Conservation (phyloP, 2,329 filamentous ascomycete genomes). For the Gremmenia infestans region DNA sequence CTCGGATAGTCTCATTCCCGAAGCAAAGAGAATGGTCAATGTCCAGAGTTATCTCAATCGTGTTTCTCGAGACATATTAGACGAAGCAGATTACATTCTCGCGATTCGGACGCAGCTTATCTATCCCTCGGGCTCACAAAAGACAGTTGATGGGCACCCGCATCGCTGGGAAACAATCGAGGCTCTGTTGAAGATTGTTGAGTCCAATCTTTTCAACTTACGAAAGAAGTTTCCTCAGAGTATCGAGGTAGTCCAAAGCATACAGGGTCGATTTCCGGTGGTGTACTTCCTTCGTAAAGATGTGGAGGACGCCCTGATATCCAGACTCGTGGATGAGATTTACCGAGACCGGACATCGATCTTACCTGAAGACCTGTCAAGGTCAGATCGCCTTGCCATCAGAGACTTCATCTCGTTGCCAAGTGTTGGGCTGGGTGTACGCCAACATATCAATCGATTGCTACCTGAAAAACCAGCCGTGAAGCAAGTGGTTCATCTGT, state of each 20-base stretch:
- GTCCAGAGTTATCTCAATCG: slow-evolving; percentile 40
- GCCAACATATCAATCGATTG: slow-evolving; percentile 23
- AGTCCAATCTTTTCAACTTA: slow-evolving; percentile 32
- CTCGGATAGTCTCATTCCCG: slow-evolving; percentile 33
- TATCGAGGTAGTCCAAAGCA: slow-evolving; percentile 38
- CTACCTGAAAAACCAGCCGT: slow-evolving; percentile 32
- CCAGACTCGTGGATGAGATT: slow-evolving; percentile 32
- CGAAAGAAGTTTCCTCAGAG: slow-evolving; percentile 35
- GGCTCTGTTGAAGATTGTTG: slow-evolving; percentile 29
- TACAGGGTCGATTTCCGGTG: slow-evolving; percentile 39
- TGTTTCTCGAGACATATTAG: slow-evolving; percentile 44
- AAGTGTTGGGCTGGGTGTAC: slow-evolving; percentile 18
- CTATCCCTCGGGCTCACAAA: slow-evolving; percentile 36
- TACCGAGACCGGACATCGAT: slow-evolving; percentile 24
- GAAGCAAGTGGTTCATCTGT: slow-evolving; percentile 42
- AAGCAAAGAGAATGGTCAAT: slow-evolving; percentile 40
- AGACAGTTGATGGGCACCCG: slow-evolving; percentile 35
- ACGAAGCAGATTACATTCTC: slow-evolving; percentile 43
- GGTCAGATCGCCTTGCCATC: slow-evolving; percentile 27
- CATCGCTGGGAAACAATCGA: slow-evolving; percentile 33
- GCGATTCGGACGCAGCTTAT: slow-evolving; percentile 37
- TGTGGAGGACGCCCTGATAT: slow-evolving; percentile 33
- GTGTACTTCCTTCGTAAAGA: slow-evolving; percentile 42
- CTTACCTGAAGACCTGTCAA: slow-evolving; percentile 16
- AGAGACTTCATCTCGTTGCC: slow-evolving; percentile 25